Evolutionary conservation across 1,284 basidiomycete genomes (phyloP).

Genomic region (Fomitopsis palustris): DNA sequence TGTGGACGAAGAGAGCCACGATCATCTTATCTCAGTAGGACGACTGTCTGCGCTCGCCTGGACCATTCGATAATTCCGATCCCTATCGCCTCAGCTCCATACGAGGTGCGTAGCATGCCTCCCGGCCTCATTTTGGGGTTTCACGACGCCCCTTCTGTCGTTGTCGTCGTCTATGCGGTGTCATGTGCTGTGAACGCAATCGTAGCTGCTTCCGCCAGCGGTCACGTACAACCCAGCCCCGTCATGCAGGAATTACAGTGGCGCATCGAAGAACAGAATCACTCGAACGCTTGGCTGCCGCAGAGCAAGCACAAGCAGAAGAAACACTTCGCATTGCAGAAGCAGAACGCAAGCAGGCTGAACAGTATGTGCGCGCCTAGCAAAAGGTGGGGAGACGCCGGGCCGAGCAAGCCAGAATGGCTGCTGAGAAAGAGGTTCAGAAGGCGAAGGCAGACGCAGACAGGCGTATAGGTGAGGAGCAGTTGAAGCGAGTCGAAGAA

Average conservation of each 20-base stretch:
- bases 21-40: too few species aligned
- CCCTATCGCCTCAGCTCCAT: too few species aligned
- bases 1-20: too few species aligned
- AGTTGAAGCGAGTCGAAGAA: background rate
- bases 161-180: background rate
- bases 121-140: too few species aligned
- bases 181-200: background rate
- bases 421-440: background rate
- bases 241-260: background rate
- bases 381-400: background rate
- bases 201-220: background rate
- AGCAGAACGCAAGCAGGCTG: background rate
- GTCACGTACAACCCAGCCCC: background rate
- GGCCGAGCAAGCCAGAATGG: background rate
- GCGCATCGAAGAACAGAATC: background rate
- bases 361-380: background rate
- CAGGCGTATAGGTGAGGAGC: background rate
- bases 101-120: too few species aligned
- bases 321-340: background rate
- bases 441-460: background rate
- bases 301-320: background rate
- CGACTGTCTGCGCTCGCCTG: too few species aligned
- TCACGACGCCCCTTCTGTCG: too few species aligned
- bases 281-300: background rate
- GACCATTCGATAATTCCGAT: too few species aligned